Evolutionary conservation across 768 basidiomycete species (phyloP).

Genomic region (Suillus placidus): DNA sequence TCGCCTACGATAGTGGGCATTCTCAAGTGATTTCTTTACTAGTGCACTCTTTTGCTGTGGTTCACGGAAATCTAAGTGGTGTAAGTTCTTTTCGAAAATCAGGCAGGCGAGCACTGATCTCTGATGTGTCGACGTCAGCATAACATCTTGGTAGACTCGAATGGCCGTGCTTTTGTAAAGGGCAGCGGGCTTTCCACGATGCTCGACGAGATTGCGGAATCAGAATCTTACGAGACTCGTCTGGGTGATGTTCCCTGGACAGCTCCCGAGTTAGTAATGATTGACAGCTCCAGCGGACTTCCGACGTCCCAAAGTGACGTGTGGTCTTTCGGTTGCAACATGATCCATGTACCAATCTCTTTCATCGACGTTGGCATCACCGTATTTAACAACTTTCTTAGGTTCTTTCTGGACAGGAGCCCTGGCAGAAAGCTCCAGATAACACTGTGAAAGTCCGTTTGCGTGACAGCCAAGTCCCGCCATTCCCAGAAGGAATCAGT

Average conservation of each 20-base stretch:
- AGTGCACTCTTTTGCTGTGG: constrained; percentile 12
- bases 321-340: constrained; percentile 27
- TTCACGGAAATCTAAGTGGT: constrained; percentile 13
- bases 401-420: constrained; percentile 1
- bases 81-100: background rate
- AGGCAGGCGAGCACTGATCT: background rate
- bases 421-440: background rate
- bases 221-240: constrained; percentile 18
- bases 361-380: background rate
- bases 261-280: constrained; percentile 23
- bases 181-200: constrained; percentile 48
- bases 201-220: constrained; percentile 37
- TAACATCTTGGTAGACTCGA: constrained; percentile 12
- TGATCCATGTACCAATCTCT: constrained; percentile 17
- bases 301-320: constrained; percentile 15
- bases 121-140: background rate
- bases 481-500: background rate
- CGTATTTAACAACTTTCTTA: background rate
- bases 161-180: constrained; percentile 14
- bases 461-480: background rate
- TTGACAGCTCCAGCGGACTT: background rate
- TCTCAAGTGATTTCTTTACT: background rate
- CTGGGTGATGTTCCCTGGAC: constrained; percentile 14
- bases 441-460: background rate
- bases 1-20: background rate